These are phyloP conservation scores for Colletotrichum somersetense DNA, from an alignment of 2,329 filamentous ascomycete species.

Conservation along the genomic window DNA sequence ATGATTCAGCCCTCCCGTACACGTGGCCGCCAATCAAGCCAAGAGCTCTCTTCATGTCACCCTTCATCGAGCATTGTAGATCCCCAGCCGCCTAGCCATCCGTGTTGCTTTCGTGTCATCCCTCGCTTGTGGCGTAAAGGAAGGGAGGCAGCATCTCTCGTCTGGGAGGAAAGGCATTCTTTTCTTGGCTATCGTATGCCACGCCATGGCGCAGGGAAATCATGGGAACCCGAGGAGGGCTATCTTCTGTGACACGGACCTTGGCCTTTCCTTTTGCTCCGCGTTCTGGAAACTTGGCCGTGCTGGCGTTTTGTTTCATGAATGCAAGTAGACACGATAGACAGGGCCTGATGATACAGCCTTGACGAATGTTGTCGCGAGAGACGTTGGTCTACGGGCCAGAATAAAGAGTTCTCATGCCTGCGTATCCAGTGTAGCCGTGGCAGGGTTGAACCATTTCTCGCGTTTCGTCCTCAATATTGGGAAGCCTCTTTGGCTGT, in stretches of 20 bases:
- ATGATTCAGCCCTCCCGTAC: conserved; percentile 27
- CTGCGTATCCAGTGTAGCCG: background rate
- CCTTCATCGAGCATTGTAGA: conserved; percentile 10
- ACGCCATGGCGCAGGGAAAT: conserved; percentile 6
- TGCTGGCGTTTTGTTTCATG: background rate
- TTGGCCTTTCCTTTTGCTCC: background rate
- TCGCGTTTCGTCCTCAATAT: background rate
- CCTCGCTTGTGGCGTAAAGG: conserved; percentile 20
- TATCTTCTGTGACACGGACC: conserved; percentile 3
- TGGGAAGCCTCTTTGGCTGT: background rate
- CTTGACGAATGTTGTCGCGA: background rate
- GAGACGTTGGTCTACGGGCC: background rate
- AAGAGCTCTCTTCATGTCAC: conserved; percentile 20
- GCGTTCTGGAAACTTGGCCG: too few relatives aligned
- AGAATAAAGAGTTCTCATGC: background rate
- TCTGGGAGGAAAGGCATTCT: conserved; percentile 32
- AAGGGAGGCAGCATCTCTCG: conserved; percentile 11
- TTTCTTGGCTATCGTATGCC: conserved; percentile 32
- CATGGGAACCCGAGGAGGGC: background rate
- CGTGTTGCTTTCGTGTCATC: conserved; percentile 19
- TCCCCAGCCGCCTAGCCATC: background rate
- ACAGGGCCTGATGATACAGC: background rate
- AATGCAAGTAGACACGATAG: background rate
- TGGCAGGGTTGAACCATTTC: background rate
- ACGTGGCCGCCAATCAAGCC: conserved; percentile 37